A percentile compares a stretch with the other conserved stretches of the same genome.
Evolutionary conservation across 2,329 filamentous ascomycete genomes (phyloP).

Genomic region (Verticillium nubilum): DNA sequence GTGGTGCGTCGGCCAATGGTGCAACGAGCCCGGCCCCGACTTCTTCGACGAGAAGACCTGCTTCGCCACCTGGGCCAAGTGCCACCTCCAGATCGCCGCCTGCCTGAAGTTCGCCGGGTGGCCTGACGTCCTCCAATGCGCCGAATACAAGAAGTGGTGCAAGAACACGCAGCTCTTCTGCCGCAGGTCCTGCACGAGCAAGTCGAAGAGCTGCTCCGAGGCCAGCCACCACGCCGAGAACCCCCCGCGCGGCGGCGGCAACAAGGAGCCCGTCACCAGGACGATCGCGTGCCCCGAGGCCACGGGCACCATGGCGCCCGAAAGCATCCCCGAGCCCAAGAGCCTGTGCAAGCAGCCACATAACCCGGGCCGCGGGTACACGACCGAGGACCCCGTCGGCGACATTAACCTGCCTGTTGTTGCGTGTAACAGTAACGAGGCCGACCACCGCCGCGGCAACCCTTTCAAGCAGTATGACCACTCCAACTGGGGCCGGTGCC

Average conservation of each 20-base stretch:
- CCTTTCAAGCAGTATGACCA: slow-evolving; percentile 50
- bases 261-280: slow-evolving; percentile 18
- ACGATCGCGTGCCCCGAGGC: slow-evolving; percentile 20
- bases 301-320: slow-evolving; percentile 22
- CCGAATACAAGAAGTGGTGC: slow-evolving; percentile 46
- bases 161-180: slow-evolving; percentile 23
- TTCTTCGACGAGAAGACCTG: slow-evolving; percentile 39
- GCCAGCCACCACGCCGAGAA: slow-evolving; percentile 34
- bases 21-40: slow-evolving; percentile 41
- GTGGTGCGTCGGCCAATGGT: slow-evolving; percentile 51
- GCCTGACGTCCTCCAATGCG: slow-evolving; percentile 43
- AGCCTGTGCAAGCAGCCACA: slow-evolving; percentile 48
- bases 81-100: slow-evolving; percentile 40
- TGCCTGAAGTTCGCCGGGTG: slow-evolving; percentile 48
- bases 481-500: slow-evolving; percentile 34
- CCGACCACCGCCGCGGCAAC: slow-evolving; percentile 31
- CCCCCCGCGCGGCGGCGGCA: slow-evolving; percentile 29
- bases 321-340: slow-evolving; percentile 37
- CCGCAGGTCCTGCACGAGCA: slow-evolving; percentile 37
- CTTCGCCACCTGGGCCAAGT: slow-evolving; percentile 34
- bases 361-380: slow-evolving; percentile 59
- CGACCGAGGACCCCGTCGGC: slow-evolving; percentile 53
- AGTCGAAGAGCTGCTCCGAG: slow-evolving; percentile 32
- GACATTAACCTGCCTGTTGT: slow-evolving; percentile 46
- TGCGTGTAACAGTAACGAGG: slow-evolving; percentile 46